Percentiles rank a stretch among this genome's conserved stretches.
phyloP scores from a whole-genome alignment of 108 stramenopile genomes.

The Seminavis robusta region DNA sequence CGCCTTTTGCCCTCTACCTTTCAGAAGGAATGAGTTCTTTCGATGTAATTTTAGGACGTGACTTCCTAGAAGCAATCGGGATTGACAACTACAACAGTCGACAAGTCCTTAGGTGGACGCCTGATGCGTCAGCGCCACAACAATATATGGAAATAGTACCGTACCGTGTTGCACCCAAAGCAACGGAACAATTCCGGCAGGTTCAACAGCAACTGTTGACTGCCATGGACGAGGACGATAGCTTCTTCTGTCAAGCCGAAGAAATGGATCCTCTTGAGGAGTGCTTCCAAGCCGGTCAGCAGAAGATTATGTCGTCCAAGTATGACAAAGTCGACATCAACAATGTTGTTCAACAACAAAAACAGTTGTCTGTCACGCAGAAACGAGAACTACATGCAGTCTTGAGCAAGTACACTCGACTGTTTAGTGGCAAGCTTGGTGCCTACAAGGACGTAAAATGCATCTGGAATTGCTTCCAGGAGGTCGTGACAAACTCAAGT shows the following conservation, averaged over 20 bases:
- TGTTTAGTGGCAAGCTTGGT: conserved; percentile 32
- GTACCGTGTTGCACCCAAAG: no score
- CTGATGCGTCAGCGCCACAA: no score
- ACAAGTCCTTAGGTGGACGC: background rate
- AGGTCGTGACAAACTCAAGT: conserved; percentile 18
- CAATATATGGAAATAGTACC: no score
- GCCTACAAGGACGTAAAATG: conserved; percentile 13
- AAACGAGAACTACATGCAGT: conserved; percentile 12
- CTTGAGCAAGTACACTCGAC: conserved; percentile 1
- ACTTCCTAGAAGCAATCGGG: conserved; percentile 23
- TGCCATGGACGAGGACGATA: no score
- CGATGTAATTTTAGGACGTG: conserved; percentile 32
- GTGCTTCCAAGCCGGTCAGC: no score
- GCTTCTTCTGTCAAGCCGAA: no score
- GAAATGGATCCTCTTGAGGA: no score
- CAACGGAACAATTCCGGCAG: no score
- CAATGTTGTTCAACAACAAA: conserved; percentile 19
- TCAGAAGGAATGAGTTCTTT: no score
- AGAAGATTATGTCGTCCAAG: conserved; percentile 32
- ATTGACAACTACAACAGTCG: conserved; percentile 3
- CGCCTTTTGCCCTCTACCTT: no score
- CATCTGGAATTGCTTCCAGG: conserved; percentile 21
- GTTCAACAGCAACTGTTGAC: no score
- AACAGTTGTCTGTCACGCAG: conserved; percentile 23
- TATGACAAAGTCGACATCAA: conserved; percentile 18